A percentile compares a stretch with the other conserved stretches of the same genome.
These are phyloP conservation scores for Pseudogymnoascus sp. DNA, from an alignment of 2,329 filamentous ascomycete species.

Conservation along the genomic window DNA sequence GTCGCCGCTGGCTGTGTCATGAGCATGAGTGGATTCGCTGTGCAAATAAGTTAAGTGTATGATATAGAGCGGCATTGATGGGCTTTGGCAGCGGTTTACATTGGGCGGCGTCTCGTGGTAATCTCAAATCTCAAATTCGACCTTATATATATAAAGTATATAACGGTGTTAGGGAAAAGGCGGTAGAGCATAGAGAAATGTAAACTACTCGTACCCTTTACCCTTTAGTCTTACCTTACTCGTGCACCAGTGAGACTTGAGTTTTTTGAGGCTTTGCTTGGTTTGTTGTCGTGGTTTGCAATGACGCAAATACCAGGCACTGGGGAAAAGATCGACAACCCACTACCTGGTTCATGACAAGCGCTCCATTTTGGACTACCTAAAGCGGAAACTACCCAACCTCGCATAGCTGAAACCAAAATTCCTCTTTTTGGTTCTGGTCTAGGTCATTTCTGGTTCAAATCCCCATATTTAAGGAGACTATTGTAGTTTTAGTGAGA, in stretches of 20 bases:
- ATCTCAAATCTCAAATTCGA: slow-evolving; percentile 6
- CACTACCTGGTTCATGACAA: background rate
- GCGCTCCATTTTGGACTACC: background rate
- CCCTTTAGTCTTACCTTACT: background rate
- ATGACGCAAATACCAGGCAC: slow-evolving; percentile 1
- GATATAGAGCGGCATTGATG: slow-evolving; percentile 2
- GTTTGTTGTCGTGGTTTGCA: background rate
- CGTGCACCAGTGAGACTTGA: background rate
- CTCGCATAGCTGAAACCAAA: background rate
- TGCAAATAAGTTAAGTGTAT: slow-evolving; percentile 6
- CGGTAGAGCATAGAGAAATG: background rate
- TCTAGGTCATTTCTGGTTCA: background rate
- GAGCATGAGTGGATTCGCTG: background rate
- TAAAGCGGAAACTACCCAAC: slow-evolving; percentile 2
- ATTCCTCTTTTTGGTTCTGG: background rate
- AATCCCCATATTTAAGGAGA: background rate
- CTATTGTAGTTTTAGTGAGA: background rate
- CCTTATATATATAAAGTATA: background rate
- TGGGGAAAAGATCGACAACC: background rate
- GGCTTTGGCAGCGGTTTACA: background rate
- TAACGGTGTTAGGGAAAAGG: background rate
- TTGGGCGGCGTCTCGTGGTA: slow-evolving; percentile 19
- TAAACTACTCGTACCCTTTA: background rate
- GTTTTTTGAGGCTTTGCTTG: background rate
- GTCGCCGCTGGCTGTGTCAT: slow-evolving; percentile 19